Evolutionary conservation across 495 filamentous ascomycete species (phyloP).

Genomic region (Neurospora sp.): DNA sequence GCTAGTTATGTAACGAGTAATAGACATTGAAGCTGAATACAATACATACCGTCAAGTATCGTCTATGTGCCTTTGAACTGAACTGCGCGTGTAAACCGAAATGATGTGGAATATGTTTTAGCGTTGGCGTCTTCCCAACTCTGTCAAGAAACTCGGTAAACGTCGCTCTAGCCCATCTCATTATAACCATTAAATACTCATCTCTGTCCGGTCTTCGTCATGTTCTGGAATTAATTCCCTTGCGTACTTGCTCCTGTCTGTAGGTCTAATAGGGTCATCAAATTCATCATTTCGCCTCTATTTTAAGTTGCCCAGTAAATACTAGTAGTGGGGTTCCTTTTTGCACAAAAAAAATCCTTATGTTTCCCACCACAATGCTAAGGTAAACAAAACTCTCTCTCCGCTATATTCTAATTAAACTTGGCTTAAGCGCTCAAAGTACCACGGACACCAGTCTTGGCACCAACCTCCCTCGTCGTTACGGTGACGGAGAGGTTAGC

Average conservation of each 20-base stretch:
- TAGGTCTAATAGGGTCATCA: background rate
- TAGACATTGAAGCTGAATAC: background rate
- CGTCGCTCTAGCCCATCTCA: background rate
- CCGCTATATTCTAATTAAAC: background rate
- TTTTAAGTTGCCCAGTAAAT: background rate
- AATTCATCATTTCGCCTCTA: background rate
- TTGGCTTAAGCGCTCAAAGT: constrained; percentile 30
- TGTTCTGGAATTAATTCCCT: background rate
- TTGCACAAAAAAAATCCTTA: background rate
- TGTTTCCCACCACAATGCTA: background rate
- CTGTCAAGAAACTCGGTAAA: background rate
- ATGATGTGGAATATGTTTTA: background rate
- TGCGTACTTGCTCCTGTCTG: background rate
- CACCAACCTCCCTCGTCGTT: constrained; percentile 75
- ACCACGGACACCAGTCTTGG: constrained; percentile 75
- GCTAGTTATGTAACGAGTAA: background rate
- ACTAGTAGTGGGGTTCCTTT: background rate
- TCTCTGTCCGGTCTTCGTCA: background rate
- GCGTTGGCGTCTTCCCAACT: background rate
- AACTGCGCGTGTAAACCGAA: background rate
- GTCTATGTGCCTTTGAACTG: background rate
- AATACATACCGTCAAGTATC: background rate
- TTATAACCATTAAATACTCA: background rate
- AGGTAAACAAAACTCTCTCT: background rate
- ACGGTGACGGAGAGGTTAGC: constrained; percentile 68